phyloP scores from a whole-genome alignment of 2,329 filamentous ascomycete species.

The Microcera coccophila region DNA sequence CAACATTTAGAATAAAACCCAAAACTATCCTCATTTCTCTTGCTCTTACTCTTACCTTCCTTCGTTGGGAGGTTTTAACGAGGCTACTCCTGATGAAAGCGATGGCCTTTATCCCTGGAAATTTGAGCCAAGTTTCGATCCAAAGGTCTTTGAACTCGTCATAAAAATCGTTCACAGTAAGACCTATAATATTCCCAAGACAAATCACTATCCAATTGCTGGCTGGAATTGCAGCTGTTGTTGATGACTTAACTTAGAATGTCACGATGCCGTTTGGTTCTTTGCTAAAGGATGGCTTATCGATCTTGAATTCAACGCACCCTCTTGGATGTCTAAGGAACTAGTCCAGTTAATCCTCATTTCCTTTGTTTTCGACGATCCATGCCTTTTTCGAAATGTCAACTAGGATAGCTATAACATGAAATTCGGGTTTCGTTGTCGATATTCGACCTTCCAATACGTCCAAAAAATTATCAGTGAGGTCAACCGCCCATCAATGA shows the following conservation, averaged over 20 bases:
- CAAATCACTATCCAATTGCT: constrained; percentile 4
- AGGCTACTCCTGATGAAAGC: neutral
- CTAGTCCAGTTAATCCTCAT: constrained; percentile 12
- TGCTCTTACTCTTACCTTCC: constrained; percentile 3
- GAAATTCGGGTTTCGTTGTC: neutral
- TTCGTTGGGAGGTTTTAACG: neutral
- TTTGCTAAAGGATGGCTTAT: constrained; percentile 10
- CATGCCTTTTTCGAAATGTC: constrained; percentile 1
- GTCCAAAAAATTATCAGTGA: too few relatives aligned
- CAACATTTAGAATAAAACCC: too few relatives aligned
- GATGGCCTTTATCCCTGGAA: constrained; percentile 13
- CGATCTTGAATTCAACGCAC: constrained; percentile 2
- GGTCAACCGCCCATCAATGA: too few relatives aligned
- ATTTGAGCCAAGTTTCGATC: constrained; percentile 16
- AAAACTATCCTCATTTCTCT: too few relatives aligned
- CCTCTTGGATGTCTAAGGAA: neutral
- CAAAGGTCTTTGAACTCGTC: constrained; percentile 13
- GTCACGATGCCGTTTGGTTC: constrained; percentile 12
- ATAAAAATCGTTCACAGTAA: constrained; percentile 17
- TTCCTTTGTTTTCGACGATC: constrained; percentile 8
- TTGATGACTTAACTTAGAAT: constrained; percentile 19
- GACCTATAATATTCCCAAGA: constrained; percentile 3
- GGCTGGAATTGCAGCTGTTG: constrained; percentile 12
- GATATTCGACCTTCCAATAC: constrained; percentile 3
- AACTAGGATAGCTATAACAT: constrained; percentile 3